phyloP scores from a whole-genome alignment of 139 green algal species.

The Micromonas pusilla region DNA sequence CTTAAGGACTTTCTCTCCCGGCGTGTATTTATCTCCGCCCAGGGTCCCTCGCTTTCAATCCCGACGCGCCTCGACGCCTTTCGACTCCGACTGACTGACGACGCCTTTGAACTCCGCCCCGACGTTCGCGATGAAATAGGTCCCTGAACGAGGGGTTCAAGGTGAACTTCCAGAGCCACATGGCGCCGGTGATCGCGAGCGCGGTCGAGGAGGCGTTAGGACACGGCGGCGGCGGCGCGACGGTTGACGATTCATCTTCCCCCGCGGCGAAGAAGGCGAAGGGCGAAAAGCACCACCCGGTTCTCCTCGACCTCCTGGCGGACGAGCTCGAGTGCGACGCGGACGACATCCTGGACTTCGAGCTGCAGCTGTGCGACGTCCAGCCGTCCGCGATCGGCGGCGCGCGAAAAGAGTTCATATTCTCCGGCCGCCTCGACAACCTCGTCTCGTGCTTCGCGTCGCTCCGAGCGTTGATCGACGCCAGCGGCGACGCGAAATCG shows the following conservation, averaged over 20 bases:
- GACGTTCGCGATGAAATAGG: no score
- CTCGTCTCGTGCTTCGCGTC: conserved; percentile 69
- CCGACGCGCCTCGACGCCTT: no score
- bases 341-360: conserved; percentile 84
- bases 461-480: conserved; percentile 61
- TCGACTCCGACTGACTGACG: no score
- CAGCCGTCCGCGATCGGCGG: conserved; percentile 63
- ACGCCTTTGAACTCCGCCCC: no score
- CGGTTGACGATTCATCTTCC: no score
- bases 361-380: conserved; percentile 87
- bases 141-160: conserved; percentile 78
- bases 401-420: conserved; percentile 76
- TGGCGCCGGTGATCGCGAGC: conserved; percentile 74
- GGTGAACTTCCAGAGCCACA: conserved; percentile 80
- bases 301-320: conserved; percentile 70
- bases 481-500: conserved; percentile 21
- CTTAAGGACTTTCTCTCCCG: no score
- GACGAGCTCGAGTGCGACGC: conserved; percentile 52
- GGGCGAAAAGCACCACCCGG: conserved; percentile 53
- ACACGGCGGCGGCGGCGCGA: conserved; percentile 1
- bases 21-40: no score
- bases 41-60: no score
- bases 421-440: conserved; percentile 89
- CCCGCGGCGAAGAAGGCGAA: conserved; percentile 1
- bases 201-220: conserved; percentile 24